These are phyloP conservation scores for Akanthomyces muscarius DNA, from an alignment of 2,329 filamentous ascomycete genomes.

Conservation along the genomic window DNA sequence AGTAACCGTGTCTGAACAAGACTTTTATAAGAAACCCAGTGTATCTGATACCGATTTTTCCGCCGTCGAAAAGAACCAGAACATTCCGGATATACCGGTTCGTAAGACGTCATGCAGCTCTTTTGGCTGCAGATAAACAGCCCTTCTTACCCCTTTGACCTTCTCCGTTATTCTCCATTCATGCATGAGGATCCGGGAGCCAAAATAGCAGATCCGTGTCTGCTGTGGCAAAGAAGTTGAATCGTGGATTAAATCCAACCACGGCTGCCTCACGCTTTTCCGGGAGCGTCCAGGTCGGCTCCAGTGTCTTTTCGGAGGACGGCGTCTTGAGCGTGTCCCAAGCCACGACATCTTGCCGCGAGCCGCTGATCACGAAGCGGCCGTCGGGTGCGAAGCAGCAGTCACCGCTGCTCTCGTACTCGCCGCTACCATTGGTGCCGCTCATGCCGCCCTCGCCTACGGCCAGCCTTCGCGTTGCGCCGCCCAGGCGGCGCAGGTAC, in stretches of 20 bases:
- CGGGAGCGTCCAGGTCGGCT: conserved; percentile 60
- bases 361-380: conserved; percentile 81
- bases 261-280: conserved; percentile 68
- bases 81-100: not conserved
- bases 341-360: conserved; percentile 67
- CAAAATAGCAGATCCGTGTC: conserved; percentile 81
- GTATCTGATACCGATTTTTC: conserved; percentile 10
- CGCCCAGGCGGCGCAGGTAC: conserved; percentile 60
- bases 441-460: conserved; percentile 45
- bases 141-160: not conserved
- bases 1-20: not conserved
- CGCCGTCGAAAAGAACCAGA: not conserved
- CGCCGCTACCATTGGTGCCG: conserved; percentile 40
- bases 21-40: not conserved
- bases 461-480: conserved; percentile 48
- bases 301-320: conserved; percentile 50
- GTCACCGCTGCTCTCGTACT: conserved; percentile 63
- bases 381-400: conserved; percentile 88
- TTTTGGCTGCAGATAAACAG: not conserved
- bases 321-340: conserved; percentile 72
- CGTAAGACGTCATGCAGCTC: not conserved
- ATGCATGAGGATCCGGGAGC: conserved; percentile 64
- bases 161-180: conserved; percentile 19
- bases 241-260: conserved; percentile 83
- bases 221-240: conserved; percentile 86